Evolutionary conservation across 345 rosid genomes (phyloP).

Genomic region (Melaleuca quinquenervia): DNA sequence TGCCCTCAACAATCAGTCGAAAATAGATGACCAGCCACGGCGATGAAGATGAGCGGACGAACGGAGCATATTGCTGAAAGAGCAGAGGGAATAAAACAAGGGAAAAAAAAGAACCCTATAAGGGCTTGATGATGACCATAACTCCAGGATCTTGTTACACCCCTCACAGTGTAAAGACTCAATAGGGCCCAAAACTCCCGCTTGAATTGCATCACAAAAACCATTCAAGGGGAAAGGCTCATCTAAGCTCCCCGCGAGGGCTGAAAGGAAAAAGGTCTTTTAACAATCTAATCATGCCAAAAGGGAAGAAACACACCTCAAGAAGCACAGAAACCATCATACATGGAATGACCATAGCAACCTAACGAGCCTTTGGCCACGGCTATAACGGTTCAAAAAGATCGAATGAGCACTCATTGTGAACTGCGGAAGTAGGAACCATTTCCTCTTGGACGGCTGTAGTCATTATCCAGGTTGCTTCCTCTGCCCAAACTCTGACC

Average conservation of each 20-base stretch:
- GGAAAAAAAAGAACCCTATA: not conserved
- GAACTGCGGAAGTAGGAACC: not conserved
- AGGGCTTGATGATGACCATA: not conserved
- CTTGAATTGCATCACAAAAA: conserved; percentile 34
- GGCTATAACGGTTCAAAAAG: not conserved
- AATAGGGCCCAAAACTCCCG: conserved; percentile 13
- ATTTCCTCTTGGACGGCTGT: conserved; percentile 22
- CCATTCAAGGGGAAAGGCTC: conserved; percentile 21
- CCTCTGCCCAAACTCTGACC: conserved; percentile 56
- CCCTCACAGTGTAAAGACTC: not conserved
- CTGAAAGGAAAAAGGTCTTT: not conserved
- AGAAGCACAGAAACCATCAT: not conserved
- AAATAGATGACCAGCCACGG: not conserved
- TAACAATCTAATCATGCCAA: not conserved
- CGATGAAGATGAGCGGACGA: not conserved
- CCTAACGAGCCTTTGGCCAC: not conserved
- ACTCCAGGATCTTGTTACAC: not conserved
- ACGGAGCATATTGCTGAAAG: not conserved
- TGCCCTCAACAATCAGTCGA: not conserved
- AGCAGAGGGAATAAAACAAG: not conserved
- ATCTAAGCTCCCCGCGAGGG: not conserved
- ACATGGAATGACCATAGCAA: not conserved
- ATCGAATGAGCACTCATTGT: not conserved
- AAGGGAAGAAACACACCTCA: not conserved
- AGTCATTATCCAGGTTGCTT: conserved; percentile 42